These are phyloP conservation scores for Setaria italica DNA, from an alignment of 202 grass and related monocot genomes.

Conservation along the genomic window DNA sequence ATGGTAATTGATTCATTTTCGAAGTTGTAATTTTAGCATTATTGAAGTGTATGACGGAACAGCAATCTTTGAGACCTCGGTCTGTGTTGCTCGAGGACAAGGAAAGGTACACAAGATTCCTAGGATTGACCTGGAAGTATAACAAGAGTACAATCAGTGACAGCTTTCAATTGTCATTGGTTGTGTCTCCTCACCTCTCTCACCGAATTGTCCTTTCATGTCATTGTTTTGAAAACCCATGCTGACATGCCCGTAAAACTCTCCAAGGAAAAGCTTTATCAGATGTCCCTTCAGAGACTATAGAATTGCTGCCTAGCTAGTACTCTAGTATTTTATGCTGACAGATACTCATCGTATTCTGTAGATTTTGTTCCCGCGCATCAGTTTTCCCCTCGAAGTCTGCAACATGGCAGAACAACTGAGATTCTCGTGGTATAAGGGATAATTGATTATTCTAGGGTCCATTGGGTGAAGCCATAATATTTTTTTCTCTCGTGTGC, in stretches of 20 bases:
- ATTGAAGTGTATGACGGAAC: background rate
- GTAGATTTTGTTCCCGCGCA: constrained; percentile 31
- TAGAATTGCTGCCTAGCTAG: constrained; percentile 4
- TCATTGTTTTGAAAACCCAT: background rate
- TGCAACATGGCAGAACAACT: background rate
- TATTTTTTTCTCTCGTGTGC: background rate
- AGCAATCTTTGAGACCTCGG: background rate
- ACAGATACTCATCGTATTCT: background rate
- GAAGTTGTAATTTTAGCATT: background rate
- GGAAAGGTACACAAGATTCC: constrained; percentile 43
- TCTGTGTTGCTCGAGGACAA: background rate
- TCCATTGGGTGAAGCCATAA: background rate
- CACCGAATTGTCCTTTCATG: constrained; percentile 29
- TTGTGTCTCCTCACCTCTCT: constrained; percentile 33
- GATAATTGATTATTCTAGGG: background rate
- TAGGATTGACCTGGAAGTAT: constrained; percentile 39
- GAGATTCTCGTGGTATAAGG: background rate
- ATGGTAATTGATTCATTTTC: background rate
- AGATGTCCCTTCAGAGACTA: constrained; percentile 40
- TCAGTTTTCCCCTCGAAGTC: background rate
- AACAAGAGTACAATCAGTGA: constrained; percentile 40
- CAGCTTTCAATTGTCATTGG: constrained; percentile 37
- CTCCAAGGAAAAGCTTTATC: constrained; percentile 26
- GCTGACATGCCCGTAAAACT: background rate
- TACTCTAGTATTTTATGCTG: constrained; percentile 46